These are phyloP conservation scores for Plasmodium knowlesi DNA, from an alignment of 169 alveolate species.

Conservation along the genomic window DNA sequence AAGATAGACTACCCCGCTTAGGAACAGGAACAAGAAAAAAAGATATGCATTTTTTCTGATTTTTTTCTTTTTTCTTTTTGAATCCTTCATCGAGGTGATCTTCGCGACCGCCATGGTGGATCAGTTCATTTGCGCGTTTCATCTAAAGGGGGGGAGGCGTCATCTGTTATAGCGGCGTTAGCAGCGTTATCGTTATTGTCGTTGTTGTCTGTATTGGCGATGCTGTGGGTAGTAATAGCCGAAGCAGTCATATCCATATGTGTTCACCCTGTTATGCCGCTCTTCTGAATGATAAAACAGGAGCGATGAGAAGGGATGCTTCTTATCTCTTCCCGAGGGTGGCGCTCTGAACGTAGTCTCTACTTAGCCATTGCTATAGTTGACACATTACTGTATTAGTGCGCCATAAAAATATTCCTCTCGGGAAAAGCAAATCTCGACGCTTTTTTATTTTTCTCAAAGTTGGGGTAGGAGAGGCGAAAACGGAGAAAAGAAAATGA, in stretches of 20 bases:
- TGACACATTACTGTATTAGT: not conserved
- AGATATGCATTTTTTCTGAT: not conserved
- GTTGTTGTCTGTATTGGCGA: not conserved
- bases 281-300: not conserved
- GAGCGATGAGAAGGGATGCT: not conserved
- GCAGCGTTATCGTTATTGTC: not conserved
- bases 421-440: not conserved
- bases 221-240: not conserved
- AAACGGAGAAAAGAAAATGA: slow-evolving; percentile 9
- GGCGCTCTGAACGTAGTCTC: not conserved
- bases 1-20: not conserved
- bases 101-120: not conserved
- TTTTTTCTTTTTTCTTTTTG: slow-evolving; percentile 18
- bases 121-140: not conserved
- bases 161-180: not conserved
- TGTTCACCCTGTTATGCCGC: not conserved
- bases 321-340: not conserved
- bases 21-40: slow-evolving; percentile 21
- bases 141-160: not conserved
- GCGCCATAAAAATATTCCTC: not conserved
- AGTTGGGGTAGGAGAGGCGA: not conserved
- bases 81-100: slow-evolving; percentile 6
- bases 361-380: not conserved
- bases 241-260: not conserved
- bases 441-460: not conserved